These are phyloP conservation scores for Huntiella savannae DNA, from an alignment of 2,329 filamentous ascomycete species.

Conservation along the genomic window DNA sequence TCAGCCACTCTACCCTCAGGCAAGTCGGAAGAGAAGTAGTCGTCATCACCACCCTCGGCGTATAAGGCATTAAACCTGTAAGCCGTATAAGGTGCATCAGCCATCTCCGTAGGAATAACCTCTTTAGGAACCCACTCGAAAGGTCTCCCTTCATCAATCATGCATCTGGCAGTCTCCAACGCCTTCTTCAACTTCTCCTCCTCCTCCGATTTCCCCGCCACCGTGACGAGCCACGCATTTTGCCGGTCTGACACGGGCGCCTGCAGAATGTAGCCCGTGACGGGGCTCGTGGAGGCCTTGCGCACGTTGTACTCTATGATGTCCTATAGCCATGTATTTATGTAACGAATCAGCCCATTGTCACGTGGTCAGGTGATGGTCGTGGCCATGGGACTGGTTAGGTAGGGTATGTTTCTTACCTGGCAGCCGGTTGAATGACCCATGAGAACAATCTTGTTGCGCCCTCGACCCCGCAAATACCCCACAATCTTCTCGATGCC, in stretches of 20 bases:
- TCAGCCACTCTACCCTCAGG: conserved; percentile 30
- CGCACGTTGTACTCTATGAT: conserved; percentile 35
- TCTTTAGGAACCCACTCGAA: conserved; percentile 35
- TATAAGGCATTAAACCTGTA: conserved; percentile 32
- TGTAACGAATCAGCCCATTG: background rate
- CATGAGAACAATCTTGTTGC: conserved; percentile 32
- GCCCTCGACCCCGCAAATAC: conserved; percentile 32
- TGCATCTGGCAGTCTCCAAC: conserved; percentile 29
- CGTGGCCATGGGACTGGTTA: background rate
- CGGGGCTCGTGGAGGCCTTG: conserved; percentile 24
- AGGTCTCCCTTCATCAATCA: conserved; percentile 34
- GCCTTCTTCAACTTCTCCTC: conserved; percentile 25
- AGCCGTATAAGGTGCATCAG: conserved; percentile 28
- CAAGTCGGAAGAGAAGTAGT: conserved; percentile 76
- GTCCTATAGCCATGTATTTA: conserved; percentile 22
- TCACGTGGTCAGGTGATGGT: background rate
- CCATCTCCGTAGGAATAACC: conserved; percentile 22
- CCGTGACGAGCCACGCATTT: conserved; percentile 28
- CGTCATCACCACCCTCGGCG: conserved; percentile 48
- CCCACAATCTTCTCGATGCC: conserved; percentile 34
- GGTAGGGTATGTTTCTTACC: conserved; percentile 17
- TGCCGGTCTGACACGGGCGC: conserved; percentile 65
- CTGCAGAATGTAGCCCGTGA: conserved; percentile 66
- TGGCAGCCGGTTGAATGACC: conserved; percentile 42
- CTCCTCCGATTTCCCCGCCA: background rate